Base-by-base conservation (phyloP, 208 protist species). In the Acanthamoeba culbertsoni region DNA sequence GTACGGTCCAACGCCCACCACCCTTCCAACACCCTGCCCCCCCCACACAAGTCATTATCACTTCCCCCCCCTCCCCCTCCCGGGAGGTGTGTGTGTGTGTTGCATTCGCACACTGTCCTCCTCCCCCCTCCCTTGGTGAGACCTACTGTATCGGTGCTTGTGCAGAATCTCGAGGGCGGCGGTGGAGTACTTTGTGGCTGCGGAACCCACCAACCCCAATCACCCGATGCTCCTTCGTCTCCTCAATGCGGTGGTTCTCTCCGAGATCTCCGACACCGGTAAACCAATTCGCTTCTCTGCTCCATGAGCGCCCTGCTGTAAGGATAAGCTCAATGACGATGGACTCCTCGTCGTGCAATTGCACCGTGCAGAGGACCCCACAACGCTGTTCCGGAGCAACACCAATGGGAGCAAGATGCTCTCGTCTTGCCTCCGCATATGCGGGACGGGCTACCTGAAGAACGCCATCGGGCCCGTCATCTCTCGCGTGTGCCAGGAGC, bases 341-440 rank as follows among this genome's bases (percentile, higher is more conserved):
- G 75, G 20, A 10, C 8, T 31, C 31, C 75, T 20, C 45, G 23
- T n/a, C 16, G 23, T n/a, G 23, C 16, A 62, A 62, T n/a, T n/a
- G 23, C 16, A 62, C 16, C 16, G 23, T n/a, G 20, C 28, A 88
- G 77, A 88, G 31, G 45, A 88, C 28, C 77, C 77, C 16, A 46
- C 77, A n/a, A 88, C 77, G 7, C 51, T 88, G 45, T 88, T 88
- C 37, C 77, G 77, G 33, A 88, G 77, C 51, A 88, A 88, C 77
- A 88, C 31, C 18, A 59, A 51, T 20, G 77, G 31, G 28, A 62
- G 77, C 51, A 88, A 88, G 77, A 53, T 88, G 51, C 77, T 88
- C 14, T 88, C 77, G 28, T 14, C 48, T 33, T 51, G 31, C 16
- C 40, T 88, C 12, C n/a, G 48, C 28, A 35, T 62, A 23, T 62